Conservation (phyloP, 441 rosid genomes). For the Macaranga tanarius region DNA sequence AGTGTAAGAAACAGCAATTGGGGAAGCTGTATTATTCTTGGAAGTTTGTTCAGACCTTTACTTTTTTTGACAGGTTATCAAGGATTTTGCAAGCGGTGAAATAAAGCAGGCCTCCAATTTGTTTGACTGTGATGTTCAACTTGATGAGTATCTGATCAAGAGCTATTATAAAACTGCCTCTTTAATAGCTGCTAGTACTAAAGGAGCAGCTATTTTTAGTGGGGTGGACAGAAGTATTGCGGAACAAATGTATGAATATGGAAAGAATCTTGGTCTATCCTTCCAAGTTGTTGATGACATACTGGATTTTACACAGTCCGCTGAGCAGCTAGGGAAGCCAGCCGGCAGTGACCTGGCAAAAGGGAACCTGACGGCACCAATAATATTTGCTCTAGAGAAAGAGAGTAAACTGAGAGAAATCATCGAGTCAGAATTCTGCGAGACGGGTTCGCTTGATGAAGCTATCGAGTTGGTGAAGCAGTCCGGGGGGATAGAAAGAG, state of each 20-base stretch:
- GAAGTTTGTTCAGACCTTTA: conserved; percentile 1
- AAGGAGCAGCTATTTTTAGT: conserved; percentile 90
- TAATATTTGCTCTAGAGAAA: conserved; percentile 72
- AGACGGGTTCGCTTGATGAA: conserved; percentile 72
- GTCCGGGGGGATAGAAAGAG: conserved; percentile 65
- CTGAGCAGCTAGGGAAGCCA: conserved; percentile 93
- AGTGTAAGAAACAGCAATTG: not conserved
- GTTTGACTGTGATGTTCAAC: conserved; percentile 69
- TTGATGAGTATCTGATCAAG: conserved; percentile 81
- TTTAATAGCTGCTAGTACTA: conserved; percentile 82
- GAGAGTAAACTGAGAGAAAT: conserved; percentile 78
- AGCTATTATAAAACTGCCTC: conserved; percentile 92
- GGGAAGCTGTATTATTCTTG: not conserved
- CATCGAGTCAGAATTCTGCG: conserved; percentile 86
- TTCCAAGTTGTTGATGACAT: conserved; percentile 92
- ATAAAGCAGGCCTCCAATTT: conserved; percentile 92
- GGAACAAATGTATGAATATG: conserved; percentile 71
- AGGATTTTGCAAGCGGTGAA: conserved; percentile 98
- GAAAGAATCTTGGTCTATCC: conserved; percentile 84
- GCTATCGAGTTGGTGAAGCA: conserved; percentile 62
- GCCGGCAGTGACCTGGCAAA: conserved; percentile 76
- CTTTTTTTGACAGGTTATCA: conserved; percentile 60
- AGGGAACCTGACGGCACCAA: conserved; percentile 91
- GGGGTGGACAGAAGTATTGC: conserved; percentile 46
- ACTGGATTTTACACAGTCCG: conserved; percentile 84